Evolutionary conservation across 2,329 filamentous ascomycete species (phyloP).

Genomic region (Diaporthe amygdali): DNA sequence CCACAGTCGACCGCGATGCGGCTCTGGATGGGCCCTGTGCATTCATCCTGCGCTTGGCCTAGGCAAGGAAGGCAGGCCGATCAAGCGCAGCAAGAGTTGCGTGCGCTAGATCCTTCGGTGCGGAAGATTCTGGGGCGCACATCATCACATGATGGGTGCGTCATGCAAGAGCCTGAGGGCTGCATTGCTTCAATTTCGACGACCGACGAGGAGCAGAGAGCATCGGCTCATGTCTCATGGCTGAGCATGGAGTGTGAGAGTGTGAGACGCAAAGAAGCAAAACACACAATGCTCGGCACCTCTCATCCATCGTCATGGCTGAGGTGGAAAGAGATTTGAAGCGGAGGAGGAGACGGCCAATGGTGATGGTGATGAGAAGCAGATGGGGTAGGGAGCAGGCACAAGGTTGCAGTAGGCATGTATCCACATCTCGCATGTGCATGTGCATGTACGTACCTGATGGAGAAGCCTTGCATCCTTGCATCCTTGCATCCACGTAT

Average conservation of each 20-base stretch:
- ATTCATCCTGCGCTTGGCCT: background rate
- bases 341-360: background rate
- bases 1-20: background rate
- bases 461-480: background rate
- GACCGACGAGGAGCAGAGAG: background rate
- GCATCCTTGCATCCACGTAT: background rate
- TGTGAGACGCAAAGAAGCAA: background rate
- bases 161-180: constrained; percentile 9
- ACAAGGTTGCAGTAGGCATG: background rate
- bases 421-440: background rate
- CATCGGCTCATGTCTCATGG: background rate
- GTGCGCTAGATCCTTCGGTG: background rate
- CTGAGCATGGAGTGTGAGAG: background rate
- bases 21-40: background rate
- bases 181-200: constrained; percentile 1
- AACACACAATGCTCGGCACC: background rate
- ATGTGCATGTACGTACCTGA: background rate
- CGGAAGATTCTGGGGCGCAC: background rate
- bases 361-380: background rate
- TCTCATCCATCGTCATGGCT: too few species aligned
- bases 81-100: background rate
- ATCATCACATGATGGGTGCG: constrained; percentile 21
- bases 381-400: background rate
- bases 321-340: background rate
- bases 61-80: background rate